A percentile compares a stretch with the other conserved stretches of the same genome.
These are phyloP conservation scores for Fraxinus ornus DNA, from an alignment of 305 asterid genomes.

Conservation along the genomic window DNA sequence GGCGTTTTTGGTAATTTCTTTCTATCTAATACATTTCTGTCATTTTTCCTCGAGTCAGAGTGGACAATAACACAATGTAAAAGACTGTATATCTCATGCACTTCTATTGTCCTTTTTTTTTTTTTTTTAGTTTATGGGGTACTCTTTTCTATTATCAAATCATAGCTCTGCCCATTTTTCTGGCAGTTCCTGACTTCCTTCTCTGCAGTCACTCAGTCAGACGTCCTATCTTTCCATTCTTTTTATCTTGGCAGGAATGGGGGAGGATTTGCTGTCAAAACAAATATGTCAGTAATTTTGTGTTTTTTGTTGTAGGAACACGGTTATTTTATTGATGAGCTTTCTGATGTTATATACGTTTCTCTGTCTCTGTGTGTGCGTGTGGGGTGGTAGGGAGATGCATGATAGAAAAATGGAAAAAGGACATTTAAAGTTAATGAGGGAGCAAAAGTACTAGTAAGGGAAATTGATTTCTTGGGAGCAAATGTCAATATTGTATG, in stretches of 20 bases:
- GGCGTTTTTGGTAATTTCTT: background rate
- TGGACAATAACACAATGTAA: background rate
- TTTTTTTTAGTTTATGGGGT: background rate
- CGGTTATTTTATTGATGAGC: background rate
- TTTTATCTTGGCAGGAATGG: background rate
- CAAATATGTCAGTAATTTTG: background rate
- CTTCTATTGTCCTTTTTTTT: background rate
- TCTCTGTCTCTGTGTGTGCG: background rate
- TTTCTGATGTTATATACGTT: background rate
- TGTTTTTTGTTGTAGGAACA: background rate
- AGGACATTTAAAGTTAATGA: background rate
- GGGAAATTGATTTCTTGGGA: background rate
- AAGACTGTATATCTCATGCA: background rate
- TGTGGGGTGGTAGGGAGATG: background rate
- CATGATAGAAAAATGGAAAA: background rate
- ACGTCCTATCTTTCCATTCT: background rate
- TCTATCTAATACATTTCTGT: background rate
- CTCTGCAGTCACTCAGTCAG: background rate
- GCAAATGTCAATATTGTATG: background rate
- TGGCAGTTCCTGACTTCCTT: background rate
- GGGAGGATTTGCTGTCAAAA: background rate
- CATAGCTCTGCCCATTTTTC: background rate
- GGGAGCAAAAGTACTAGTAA: background rate
- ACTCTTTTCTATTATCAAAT: background rate
- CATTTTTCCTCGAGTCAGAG: background rate